phyloP scores from a whole-genome alignment of 345 rosid species.

The Brassica carinata region DNA sequence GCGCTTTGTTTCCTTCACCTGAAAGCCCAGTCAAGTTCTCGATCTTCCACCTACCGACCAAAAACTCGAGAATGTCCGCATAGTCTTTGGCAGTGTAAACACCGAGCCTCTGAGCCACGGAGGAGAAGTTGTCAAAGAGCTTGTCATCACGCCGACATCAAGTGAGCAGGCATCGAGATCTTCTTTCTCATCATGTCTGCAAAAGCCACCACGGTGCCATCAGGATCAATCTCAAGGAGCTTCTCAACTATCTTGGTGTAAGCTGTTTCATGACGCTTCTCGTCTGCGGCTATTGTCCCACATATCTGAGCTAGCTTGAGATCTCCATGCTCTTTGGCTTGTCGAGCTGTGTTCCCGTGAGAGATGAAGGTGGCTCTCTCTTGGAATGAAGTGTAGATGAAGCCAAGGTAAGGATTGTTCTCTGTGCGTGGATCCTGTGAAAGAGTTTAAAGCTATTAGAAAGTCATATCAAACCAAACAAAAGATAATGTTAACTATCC shows the following conservation, averaged over 20 bases:
- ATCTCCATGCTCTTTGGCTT: constrained; percentile 84
- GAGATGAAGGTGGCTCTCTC: constrained; percentile 97
- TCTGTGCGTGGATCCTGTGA: constrained; percentile 78
- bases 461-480: neutral
- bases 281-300: constrained; percentile 86
- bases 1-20: constrained; percentile 79
- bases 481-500: constrained; percentile 2
- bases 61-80: constrained; percentile 80
- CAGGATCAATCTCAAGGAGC: constrained; percentile 86
- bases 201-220: constrained; percentile 68
- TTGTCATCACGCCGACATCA: constrained; percentile 79
- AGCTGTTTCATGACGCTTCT: constrained; percentile 95
- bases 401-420: constrained; percentile 87
- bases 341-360: constrained; percentile 94
- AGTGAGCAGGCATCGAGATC: constrained; percentile 93
- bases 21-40: constrained; percentile 66
- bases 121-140: constrained; percentile 76
- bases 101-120: constrained; percentile 85
- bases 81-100: constrained; percentile 90
- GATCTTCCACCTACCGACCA: constrained; percentile 85
- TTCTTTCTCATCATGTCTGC: constrained; percentile 98
- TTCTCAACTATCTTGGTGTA: constrained; percentile 87
- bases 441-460: neutral
- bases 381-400: constrained; percentile 94
- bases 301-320: constrained; percentile 83